Percentiles rank a stretch among this genome's conserved stretches.
Conservation (phyloP, 495 filamentous ascomycete species). For the Cudoniella acicularis region DNA sequence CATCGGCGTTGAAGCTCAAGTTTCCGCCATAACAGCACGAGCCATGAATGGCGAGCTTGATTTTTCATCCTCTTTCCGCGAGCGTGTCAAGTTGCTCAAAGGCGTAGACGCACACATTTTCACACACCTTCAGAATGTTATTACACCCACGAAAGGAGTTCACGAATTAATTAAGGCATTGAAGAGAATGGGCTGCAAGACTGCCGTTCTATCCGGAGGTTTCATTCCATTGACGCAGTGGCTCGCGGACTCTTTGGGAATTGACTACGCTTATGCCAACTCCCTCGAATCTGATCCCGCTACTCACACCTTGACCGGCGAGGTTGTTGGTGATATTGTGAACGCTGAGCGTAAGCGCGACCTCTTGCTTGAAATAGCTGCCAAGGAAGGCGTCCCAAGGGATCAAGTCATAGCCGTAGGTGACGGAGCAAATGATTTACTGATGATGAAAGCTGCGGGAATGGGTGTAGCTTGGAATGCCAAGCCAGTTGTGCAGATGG, state of each 20-base stretch:
- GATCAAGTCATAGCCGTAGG: slow-evolving; percentile 83
- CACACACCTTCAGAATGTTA: slow-evolving; percentile 64
- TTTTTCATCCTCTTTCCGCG: slow-evolving; percentile 75
- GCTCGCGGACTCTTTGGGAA: slow-evolving; percentile 72
- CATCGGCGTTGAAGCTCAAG: slow-evolving; percentile 59
- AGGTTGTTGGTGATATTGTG: slow-evolving; percentile 73
- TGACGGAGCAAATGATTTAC: slow-evolving; percentile 91
- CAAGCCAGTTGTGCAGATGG: slow-evolving; percentile 85
- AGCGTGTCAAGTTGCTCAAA: slow-evolving; percentile 74
- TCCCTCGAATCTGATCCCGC: slow-evolving; percentile 61
- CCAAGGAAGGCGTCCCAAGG: slow-evolving; percentile 63
- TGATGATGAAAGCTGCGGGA: slow-evolving; percentile 87
- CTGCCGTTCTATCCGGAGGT: slow-evolving; percentile 87
- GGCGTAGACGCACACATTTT: slow-evolving; percentile 79
- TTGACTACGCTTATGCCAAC: slow-evolving; percentile 88
- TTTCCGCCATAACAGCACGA: slow-evolving; percentile 74
- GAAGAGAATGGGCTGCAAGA: slow-evolving; percentile 72
- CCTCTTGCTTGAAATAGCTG: slow-evolving; percentile 73
- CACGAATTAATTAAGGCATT: slow-evolving; percentile 66
- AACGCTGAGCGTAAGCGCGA: slow-evolving; percentile 75
- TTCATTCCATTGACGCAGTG: slow-evolving; percentile 86
- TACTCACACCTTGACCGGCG: slow-evolving; percentile 71
- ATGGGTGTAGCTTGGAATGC: slow-evolving; percentile 92
- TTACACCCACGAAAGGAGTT: slow-evolving; percentile 81
- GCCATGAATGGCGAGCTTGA: slow-evolving; percentile 98